Evolutionary conservation across 306 rosid species (phyloP).

Genomic region (Fragaria nilgerrensis): DNA sequence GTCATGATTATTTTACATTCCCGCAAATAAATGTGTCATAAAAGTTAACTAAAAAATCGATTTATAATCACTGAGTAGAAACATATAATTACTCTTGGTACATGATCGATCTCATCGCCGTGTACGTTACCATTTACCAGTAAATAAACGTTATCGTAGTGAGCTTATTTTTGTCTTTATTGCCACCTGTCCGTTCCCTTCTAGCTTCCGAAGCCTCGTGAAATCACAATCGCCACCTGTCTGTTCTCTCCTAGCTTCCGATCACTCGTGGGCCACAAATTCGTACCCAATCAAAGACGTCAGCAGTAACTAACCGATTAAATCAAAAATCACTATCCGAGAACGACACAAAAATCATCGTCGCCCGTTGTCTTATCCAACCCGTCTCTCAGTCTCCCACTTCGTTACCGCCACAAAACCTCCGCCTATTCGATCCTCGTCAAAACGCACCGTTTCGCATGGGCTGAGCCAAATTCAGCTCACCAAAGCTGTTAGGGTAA

Average conservation of each 20-base stretch:
- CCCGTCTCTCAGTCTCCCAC: not conserved
- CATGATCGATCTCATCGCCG: too few relatives aligned
- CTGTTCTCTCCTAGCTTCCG: not conserved
- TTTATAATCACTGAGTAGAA: too few relatives aligned
- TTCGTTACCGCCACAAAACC: conserved; percentile 1
- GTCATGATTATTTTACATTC: too few relatives aligned
- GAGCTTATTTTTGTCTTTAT: too few relatives aligned
- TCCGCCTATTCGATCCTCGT: not conserved
- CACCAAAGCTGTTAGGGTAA: not conserved
- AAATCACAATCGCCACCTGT: not conserved
- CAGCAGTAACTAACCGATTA: not conserved
- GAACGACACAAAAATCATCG: not conserved
- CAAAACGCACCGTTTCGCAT: conserved; percentile 1
- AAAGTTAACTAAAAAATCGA: too few relatives aligned
- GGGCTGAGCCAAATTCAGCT: conserved; percentile 17
- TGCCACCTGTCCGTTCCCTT: too few relatives aligned
- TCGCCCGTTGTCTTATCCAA: conserved; percentile 1
- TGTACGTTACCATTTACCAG: too few relatives aligned
- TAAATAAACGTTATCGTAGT: too few relatives aligned
- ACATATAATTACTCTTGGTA: too few relatives aligned
- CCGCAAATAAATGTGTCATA: too few relatives aligned
- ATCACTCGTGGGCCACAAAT: not conserved
- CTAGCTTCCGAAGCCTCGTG: too few relatives aligned
- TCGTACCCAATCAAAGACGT: not conserved
- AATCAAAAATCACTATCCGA: not conserved